Conservation (phyloP, 75 land plant genomes). For the Isoetes taiwanensis region DNA sequence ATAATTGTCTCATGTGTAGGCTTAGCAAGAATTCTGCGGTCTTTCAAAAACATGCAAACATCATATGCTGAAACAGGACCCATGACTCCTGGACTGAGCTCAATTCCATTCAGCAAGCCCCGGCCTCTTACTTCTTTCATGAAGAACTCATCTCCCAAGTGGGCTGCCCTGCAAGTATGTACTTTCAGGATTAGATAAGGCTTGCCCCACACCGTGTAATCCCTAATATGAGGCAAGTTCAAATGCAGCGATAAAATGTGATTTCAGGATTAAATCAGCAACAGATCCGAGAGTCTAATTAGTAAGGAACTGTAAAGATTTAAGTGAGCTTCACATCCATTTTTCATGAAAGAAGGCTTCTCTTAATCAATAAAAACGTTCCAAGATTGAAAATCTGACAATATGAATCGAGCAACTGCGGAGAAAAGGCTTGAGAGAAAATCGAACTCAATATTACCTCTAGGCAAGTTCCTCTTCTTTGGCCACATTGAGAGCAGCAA, state of each 20-base stretch:
- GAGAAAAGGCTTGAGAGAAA: background rate
- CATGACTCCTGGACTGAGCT: slow-evolving; percentile 41
- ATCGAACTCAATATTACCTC: slow-evolving; percentile 34
- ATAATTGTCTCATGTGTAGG: slow-evolving; percentile 97
- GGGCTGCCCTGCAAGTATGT: slow-evolving; percentile 56
- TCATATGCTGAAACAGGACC: slow-evolving; percentile 74
- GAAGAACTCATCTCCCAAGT: slow-evolving; percentile 56
- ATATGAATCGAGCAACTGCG: no score
- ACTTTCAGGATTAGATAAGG: no score
- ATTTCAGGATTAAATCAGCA: no score
- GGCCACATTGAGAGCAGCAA: slow-evolving; percentile 78
- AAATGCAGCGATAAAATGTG: no score
- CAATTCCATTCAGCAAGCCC: slow-evolving; percentile 88
- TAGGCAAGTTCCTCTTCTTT: slow-evolving; percentile 69
- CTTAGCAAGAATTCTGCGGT: slow-evolving; percentile 91
- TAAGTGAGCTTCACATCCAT: no score
- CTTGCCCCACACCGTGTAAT: no score
- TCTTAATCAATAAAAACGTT: no score
- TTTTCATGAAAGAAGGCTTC: no score
- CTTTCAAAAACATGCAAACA: slow-evolving; percentile 78
- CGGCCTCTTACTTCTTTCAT: slow-evolving; percentile 89
- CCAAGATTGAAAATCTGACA: no score
- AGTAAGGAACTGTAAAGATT: no score
- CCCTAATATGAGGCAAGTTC: no score
- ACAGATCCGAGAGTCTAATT: no score